Conservation (phyloP, 345 rosid species). For the Salix arbutifolia region DNA sequence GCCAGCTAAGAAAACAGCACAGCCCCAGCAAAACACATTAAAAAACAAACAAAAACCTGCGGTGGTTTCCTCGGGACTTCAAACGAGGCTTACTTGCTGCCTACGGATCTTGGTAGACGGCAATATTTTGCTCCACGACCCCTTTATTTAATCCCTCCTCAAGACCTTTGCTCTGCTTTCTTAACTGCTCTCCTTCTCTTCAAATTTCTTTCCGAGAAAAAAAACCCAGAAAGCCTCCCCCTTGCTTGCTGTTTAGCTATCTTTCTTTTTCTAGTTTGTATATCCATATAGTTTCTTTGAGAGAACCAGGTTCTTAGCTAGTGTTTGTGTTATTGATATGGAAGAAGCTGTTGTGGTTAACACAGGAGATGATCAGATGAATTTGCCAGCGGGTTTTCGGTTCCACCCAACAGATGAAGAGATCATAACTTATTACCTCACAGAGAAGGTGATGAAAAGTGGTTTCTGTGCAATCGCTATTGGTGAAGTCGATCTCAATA, state of each 20-base stretch:
- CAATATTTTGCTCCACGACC: conserved; percentile 18
- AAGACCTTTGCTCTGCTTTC: conserved; percentile 43
- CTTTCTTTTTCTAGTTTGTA: not conserved
- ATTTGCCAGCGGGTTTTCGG: conserved; percentile 84
- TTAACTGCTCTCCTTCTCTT: conserved; percentile 42
- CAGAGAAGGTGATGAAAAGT: conserved; percentile 47
- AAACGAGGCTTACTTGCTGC: conserved; percentile 48
- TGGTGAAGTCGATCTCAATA: conserved; percentile 81
- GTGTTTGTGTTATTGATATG: conserved; percentile 11
- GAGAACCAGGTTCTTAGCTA: not conserved
- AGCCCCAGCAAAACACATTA: not conserved
- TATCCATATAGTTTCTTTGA: not conserved
- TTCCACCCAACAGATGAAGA: conserved; percentile 96
- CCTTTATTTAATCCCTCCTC: conserved; percentile 57
- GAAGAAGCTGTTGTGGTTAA: conserved; percentile 58
- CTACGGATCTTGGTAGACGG: conserved; percentile 55
- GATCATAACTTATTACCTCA: conserved; percentile 66
- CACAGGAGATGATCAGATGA: conserved; percentile 49
- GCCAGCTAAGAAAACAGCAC: conserved; percentile 16
- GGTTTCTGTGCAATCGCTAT: conserved; percentile 52
- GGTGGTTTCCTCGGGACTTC: conserved; percentile 39
- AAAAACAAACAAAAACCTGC: not conserved
- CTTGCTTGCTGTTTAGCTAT: not conserved
- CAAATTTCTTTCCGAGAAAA: not conserved
- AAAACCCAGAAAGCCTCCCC: not conserved